Evolutionary conservation across 768 basidiomycete species (phyloP).

Genomic region (Plicaturopsis crispa): DNA sequence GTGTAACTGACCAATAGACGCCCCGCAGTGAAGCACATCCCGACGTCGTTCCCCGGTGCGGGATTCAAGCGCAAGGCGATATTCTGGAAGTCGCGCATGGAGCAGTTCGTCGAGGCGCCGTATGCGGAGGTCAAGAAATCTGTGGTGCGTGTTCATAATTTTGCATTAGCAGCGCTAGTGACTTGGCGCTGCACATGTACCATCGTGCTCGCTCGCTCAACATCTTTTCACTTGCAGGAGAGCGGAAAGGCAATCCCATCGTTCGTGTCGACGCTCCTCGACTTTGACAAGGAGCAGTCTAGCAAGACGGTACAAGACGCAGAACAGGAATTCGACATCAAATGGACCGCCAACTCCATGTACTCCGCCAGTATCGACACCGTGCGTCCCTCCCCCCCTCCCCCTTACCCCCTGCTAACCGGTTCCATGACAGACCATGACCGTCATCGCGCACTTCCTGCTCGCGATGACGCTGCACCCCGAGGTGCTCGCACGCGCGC

Average conservation of each 20-base stretch:
- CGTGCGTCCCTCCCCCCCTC: no score
- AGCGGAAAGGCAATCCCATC: conserved; percentile 34
- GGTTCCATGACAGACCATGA: conserved; percentile 38
- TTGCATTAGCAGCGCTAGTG: no score
- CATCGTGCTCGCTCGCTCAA: no score
- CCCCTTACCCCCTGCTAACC: not conserved
- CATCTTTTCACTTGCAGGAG: conserved; percentile 23
- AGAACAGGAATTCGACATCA: conserved; percentile 58
- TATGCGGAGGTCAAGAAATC: conserved; percentile 50
- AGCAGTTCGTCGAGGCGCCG: conserved; percentile 57
- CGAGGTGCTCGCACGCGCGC: conserved; percentile 46
- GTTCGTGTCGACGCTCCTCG: conserved; percentile 46
- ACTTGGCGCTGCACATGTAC: no score
- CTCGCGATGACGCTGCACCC: conserved; percentile 63
- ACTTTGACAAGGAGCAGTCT: conserved; percentile 31
- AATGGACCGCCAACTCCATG: conserved; percentile 84
- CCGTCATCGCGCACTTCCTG: conserved; percentile 50
- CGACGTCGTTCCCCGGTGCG: conserved; percentile 61
- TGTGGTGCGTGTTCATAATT: conserved; percentile 39
- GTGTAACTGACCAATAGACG: no score
- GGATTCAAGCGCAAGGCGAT: conserved; percentile 56
- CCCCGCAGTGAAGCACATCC: conserved; percentile 46
- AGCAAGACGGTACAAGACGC: no score
- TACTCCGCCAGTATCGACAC: conserved; percentile 63
- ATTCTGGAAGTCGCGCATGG: conserved; percentile 56